Conservation (phyloP, 768 basidiomycete genomes). For the Lactifluus subvellereus region DNA sequence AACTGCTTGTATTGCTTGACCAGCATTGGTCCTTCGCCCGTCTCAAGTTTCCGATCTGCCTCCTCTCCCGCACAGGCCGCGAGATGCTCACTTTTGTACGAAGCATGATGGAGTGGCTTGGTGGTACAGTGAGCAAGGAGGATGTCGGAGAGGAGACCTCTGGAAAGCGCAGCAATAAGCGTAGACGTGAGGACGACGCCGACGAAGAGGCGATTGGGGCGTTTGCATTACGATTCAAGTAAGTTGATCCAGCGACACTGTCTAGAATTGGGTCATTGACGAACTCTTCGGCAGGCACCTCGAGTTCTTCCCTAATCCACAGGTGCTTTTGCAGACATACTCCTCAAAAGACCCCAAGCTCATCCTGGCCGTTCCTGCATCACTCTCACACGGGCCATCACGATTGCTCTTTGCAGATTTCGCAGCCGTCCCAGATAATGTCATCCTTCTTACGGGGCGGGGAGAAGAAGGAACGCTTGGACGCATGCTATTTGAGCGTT, state of each 20-base stretch:
- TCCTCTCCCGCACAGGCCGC: conserved; percentile 84
- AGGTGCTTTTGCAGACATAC: conserved; percentile 72
- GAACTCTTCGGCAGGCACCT: conserved; percentile 53
- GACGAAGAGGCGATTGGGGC: conserved; percentile 84
- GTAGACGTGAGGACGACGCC: conserved; percentile 37
- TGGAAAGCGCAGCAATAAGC: conserved; percentile 43
- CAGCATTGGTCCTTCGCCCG: conserved; percentile 95
- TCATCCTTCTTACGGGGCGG: conserved; percentile 77
- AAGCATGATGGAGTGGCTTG: conserved; percentile 99
- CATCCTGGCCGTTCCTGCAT: conserved; percentile 88
- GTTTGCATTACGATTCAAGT: conserved; percentile 86
- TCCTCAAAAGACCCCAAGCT: conserved; percentile 88
- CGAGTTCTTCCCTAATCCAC: conserved; percentile 85
- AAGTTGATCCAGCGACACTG: conserved; percentile 25
- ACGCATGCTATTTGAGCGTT: conserved; percentile 72
- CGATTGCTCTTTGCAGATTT: conserved; percentile 82
- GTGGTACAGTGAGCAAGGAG: conserved; percentile 89
- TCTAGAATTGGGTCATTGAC: not conserved
- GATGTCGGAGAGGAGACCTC: conserved; percentile 77
- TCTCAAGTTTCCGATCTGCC: conserved; percentile 82
- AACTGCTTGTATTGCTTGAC: conserved; percentile 91
- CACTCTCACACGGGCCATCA: conserved; percentile 88
- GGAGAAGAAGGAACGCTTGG: conserved; percentile 78
- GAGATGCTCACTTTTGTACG: conserved; percentile 93
- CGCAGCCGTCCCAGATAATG: conserved; percentile 75